These are phyloP conservation scores for Lactifluus pinguis DNA, from an alignment of 768 basidiomycete species.

Conservation along the genomic window DNA sequence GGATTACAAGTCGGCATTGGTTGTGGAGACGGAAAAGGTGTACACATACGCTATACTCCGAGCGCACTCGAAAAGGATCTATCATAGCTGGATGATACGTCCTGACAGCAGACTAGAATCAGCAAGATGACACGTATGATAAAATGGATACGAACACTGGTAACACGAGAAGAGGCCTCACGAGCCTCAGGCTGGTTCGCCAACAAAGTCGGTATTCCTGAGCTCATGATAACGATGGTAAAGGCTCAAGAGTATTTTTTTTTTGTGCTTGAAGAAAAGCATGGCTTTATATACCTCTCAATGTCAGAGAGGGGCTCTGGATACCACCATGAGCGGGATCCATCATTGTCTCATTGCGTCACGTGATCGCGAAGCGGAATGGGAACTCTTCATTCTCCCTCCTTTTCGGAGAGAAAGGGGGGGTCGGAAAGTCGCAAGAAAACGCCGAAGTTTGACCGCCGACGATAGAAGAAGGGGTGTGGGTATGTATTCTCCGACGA, in stretches of 20 bases:
- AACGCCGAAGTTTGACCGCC: not conserved
- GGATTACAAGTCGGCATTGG: not conserved
- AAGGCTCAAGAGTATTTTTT: not conserved
- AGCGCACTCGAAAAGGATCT: not conserved
- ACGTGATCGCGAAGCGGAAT: constrained; percentile 3
- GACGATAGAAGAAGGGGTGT: not conserved
- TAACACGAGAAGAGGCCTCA: too few relatives aligned
- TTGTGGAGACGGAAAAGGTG: not conserved
- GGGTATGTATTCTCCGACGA: too few relatives aligned
- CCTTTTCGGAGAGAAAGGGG: not conserved
- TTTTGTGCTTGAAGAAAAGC: not conserved
- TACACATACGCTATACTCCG: not conserved
- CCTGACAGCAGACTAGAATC: not conserved
- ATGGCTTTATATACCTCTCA: constrained; percentile 6
- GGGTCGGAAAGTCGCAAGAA: not conserved
- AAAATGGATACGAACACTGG: not conserved
- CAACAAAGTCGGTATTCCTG: not conserved
- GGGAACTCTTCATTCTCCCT: not conserved
- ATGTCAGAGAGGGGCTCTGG: constrained; percentile 13
- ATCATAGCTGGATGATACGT: not conserved
- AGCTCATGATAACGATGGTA: not conserved
- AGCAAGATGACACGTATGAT: not conserved
- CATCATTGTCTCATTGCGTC: not conserved
- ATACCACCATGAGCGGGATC: not conserved
- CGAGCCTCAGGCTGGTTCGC: not conserved